Percentiles rank a stretch among this genome's conserved stretches.
These are phyloP conservation scores for Aspergillus sp. DNA, from an alignment of 2,329 filamentous ascomycete genomes.

Conservation along the genomic window DNA sequence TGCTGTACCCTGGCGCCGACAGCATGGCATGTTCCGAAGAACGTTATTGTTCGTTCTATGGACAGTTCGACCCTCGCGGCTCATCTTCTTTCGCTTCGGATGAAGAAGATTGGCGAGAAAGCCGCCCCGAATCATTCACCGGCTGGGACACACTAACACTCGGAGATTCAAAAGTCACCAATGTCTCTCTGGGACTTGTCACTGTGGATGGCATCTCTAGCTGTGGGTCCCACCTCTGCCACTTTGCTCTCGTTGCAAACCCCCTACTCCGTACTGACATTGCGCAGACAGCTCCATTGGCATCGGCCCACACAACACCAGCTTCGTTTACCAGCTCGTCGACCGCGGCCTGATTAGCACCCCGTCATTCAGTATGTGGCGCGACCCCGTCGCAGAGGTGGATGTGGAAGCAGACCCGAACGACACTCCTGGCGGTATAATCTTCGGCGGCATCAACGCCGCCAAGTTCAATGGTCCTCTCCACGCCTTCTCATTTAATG, in stretches of 20 bases:
- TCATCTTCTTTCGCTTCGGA: constrained; percentile 9
- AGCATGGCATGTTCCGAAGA: background rate
- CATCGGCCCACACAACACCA: constrained; percentile 1
- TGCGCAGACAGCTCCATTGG: constrained; percentile 10
- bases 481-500: constrained; percentile 8
- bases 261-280: background rate
- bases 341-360: constrained; percentile 9
- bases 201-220: background rate
- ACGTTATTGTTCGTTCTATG: background rate
- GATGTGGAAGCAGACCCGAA: background rate
- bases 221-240: background rate
- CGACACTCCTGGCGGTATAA: constrained; percentile 1
- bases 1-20: background rate
- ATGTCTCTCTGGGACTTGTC: constrained; percentile 1
- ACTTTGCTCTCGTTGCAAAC: background rate
- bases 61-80: constrained; percentile 2
- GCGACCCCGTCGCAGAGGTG: background rate
- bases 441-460: constrained; percentile 16
- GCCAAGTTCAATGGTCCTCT: constrained; percentile 13
- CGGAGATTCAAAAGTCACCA: background rate
- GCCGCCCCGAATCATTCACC: background rate
- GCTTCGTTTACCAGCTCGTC: constrained; percentile 12
- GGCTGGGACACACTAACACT: background rate
- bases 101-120: background rate
- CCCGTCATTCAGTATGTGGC: constrained; percentile 9